A percentile compares a stretch with the other conserved stretches of the same genome.
Evolutionary conservation across 2,329 filamentous ascomycete species (phyloP).

Genomic region (Beauveria australis): DNA sequence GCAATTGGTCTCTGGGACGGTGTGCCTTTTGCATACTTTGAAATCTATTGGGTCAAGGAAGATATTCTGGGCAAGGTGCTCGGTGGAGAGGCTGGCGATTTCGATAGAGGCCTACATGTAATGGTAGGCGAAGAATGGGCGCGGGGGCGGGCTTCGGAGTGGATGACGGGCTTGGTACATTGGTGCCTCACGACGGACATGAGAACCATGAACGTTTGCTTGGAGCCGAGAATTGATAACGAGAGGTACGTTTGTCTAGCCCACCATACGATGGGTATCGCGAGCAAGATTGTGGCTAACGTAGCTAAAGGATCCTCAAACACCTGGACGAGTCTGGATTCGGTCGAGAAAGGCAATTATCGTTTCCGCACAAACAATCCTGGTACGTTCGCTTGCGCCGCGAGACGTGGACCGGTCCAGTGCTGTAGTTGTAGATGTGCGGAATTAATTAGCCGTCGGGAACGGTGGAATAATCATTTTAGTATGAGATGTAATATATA

Average conservation of each 20-base stretch:
- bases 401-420: slow-evolving; percentile 71
- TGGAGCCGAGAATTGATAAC: slow-evolving; percentile 92
- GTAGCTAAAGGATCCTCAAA: slow-evolving; percentile 27
- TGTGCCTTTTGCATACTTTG: slow-evolving; percentile 92
- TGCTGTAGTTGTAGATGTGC: slow-evolving; percentile 29
- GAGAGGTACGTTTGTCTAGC: slow-evolving; percentile 52
- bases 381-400: slow-evolving; percentile 74
- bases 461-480: not conserved
- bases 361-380: slow-evolving; percentile 86
- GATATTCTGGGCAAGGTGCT: slow-evolving; percentile 67
- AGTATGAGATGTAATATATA: not conserved
- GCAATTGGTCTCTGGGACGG: slow-evolving; percentile 92
- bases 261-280: not conserved
- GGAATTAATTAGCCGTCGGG: not conserved
- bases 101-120: slow-evolving; percentile 81
- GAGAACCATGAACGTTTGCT: slow-evolving; percentile 71
- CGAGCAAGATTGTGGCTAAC: slow-evolving; percentile 8
- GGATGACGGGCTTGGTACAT: slow-evolving; percentile 83
- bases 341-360: slow-evolving; percentile 75
- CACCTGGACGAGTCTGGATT: slow-evolving; percentile 73
- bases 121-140: slow-evolving; percentile 90
- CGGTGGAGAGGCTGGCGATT: slow-evolving; percentile 60
- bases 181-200: slow-evolving; percentile 71
- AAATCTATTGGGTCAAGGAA: slow-evolving; percentile 97
- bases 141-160: slow-evolving; percentile 69